These are phyloP conservation scores for Microdochium trichocladiopsis DNA, from an alignment of 2,329 filamentous ascomycete genomes.

Conservation along the genomic window DNA sequence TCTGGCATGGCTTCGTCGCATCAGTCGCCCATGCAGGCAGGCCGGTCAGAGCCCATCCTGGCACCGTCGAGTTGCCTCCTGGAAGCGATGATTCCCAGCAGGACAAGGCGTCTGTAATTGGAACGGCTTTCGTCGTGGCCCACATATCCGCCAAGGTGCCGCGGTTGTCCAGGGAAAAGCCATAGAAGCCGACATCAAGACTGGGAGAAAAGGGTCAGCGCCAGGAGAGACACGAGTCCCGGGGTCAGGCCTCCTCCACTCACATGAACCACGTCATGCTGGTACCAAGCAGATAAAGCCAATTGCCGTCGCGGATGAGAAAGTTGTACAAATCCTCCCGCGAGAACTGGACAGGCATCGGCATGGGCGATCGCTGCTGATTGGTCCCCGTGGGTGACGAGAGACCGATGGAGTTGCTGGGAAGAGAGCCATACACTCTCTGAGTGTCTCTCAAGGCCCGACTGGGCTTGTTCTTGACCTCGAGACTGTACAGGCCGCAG, in stretches of 20 bases:
- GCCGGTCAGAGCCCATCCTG: conserved; percentile 28
- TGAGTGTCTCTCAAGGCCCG: conserved; percentile 54
- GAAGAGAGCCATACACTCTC: conserved; percentile 40
- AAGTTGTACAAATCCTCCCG: conserved; percentile 39
- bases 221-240: neutral
- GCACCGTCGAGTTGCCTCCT: conserved; percentile 35
- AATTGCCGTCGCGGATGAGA: conserved; percentile 40
- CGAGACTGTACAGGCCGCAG: conserved; percentile 57
- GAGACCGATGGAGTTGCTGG: conserved; percentile 22
- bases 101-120: conserved; percentile 27
- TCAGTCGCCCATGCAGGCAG: conserved; percentile 44
- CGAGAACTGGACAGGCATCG: conserved; percentile 41
- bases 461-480: conserved; percentile 55
- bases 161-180: conserved; percentile 41
- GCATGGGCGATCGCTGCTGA: conserved; percentile 12
- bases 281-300: conserved; percentile 30
- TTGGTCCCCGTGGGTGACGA: conserved; percentile 17
- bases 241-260: neutral
- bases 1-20: conserved; percentile 38
- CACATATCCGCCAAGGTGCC: conserved; percentile 34
- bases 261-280: conserved; percentile 8
- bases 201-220: conserved; percentile 10
- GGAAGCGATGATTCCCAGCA: conserved; percentile 39
- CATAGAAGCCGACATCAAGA: conserved; percentile 51
- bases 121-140: conserved; percentile 24